Percentiles rank a stretch among this genome's conserved stretches.
These are phyloP conservation scores for Carpinus viminea DNA, from an alignment of 306 rosid species.

Conservation along the genomic window DNA sequence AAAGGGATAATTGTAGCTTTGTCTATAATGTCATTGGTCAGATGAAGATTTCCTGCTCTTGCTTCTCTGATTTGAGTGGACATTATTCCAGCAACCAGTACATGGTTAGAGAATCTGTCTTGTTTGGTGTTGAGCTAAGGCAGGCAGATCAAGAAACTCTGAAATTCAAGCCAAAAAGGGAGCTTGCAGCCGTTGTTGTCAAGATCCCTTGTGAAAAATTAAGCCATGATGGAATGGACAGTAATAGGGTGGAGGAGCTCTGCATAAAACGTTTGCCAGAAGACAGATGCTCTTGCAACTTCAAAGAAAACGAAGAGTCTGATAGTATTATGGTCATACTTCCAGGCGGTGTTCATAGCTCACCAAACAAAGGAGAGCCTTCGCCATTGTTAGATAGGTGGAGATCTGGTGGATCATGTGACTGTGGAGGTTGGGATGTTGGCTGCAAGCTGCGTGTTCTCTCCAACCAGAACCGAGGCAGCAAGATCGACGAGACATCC, in stretches of 20 bases:
- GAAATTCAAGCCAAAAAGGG: conserved; percentile 42
- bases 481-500: conserved; percentile 29
- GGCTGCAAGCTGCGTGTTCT: conserved; percentile 87
- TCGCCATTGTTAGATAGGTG: conserved; percentile 75
- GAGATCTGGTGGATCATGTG: conserved; percentile 81
- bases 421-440: conserved; percentile 98
- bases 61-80: conserved; percentile 36
- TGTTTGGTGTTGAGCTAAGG: conserved; percentile 56
- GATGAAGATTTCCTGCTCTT: conserved; percentile 66
- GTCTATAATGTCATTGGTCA: conserved; percentile 70
- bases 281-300: conserved; percentile 39
- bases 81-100: conserved; percentile 30
- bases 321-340: conserved; percentile 57
- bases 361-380: conserved; percentile 71
- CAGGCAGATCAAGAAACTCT: conserved; percentile 47
- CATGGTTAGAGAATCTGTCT: conserved; percentile 56
- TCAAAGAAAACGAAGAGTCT: conserved; percentile 39
- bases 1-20: conserved; percentile 55
- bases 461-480: conserved; percentile 44
- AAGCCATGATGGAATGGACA: conserved; percentile 27
- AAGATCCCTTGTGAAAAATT: conserved; percentile 50
- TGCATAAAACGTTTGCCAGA: conserved; percentile 42
- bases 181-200: conserved; percentile 76
- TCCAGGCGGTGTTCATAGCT: conserved; percentile 75
- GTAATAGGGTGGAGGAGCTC: conserved; percentile 31